Base-by-base conservation (phyloP, 306 rosid genomes). In the Macrotyloma uniflorum region DNA sequence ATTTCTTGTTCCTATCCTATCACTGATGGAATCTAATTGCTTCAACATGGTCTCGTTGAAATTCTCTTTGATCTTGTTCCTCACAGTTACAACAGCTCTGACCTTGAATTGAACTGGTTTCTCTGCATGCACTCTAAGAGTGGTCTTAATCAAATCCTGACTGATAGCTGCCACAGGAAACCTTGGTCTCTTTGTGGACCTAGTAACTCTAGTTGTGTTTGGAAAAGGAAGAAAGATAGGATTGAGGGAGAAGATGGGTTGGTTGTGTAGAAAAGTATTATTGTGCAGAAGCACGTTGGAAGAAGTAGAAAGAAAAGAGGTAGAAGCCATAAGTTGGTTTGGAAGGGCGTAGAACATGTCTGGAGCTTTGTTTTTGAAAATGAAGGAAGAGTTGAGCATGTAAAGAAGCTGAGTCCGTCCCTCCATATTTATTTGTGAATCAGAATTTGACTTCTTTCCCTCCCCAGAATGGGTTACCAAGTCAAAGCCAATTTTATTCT, bases 1-100 rank as follows among this genome's bases (percentile, higher is more conserved):
- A 69, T 89, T 91, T 57, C 86, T 77, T 51, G 86, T 77, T 5
- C 96, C 98, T 13, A 93, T 89, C 43, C 75, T 84, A 32, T 93
- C 98, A 20, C 86, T 76, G 51, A 93, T 38, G 58, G 89, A 86
- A 78, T 93, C 98, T 20, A 91, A 69, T 64, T 93, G 89, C 83
- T 89, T 93, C 14, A 84, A 79, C 42, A 93, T 1, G 15, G 89
- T 75, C 45, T 91, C 97, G 62, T 87, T 87, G 8, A 93, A 62
- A 45, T 87, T 89, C 71, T 91, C 91, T 67, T 88, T 93, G 87
- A 63, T 93, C 83, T 88, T 93, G 82, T 93, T 93, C 73, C 91
- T 91, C 64, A 93, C 89, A 4, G 98, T 93, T 13, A 89, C 85
- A 26, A 93, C 94, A 50, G 97, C 98, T 81, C 96, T 89, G 28